Evolutionary conservation across 345 rosid species (phyloP).

Genomic region (Leavenworthia alabamica): DNA sequence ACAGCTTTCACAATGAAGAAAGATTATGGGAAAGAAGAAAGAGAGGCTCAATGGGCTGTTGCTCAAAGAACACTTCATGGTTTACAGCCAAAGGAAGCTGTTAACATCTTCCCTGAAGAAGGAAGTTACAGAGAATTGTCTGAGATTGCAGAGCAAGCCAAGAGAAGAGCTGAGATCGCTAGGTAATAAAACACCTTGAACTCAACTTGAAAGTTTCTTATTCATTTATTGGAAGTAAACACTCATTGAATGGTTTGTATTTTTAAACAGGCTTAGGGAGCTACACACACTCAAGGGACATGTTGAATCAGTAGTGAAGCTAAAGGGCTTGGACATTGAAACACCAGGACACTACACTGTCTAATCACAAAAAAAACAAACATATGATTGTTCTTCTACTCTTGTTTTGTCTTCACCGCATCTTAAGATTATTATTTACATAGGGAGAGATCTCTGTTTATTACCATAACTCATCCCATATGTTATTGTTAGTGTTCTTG

Average conservation of each 20-base stretch:
- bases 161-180: constrained; percentile 94
- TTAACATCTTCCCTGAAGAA: constrained; percentile 47
- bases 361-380: constrained; percentile 16
- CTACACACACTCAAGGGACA: constrained; percentile 77
- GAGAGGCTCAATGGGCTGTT: constrained; percentile 90
- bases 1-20: constrained; percentile 83
- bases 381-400: constrained; percentile 12
- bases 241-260: not conserved
- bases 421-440: constrained; percentile 9
- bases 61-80: constrained; percentile 84
- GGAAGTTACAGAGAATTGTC: constrained; percentile 69
- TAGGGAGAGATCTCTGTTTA: constrained; percentile 27
- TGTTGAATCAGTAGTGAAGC: constrained; percentile 83
- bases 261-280: constrained; percentile 61
- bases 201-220: not conserved
- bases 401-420: constrained; percentile 8
- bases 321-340: constrained; percentile 76
- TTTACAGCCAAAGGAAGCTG: constrained; percentile 61
- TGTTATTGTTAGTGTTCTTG: constrained; percentile 13
- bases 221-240: not conserved
- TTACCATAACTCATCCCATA: constrained; percentile 26
- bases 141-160: constrained; percentile 95
- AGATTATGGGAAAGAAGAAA: constrained; percentile 78
- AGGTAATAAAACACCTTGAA: constrained; percentile 39
- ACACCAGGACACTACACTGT: constrained; percentile 75